Evolutionary conservation across 2,329 filamentous ascomycete species (phyloP).

Genomic region (Dothistroma septosporum): DNA sequence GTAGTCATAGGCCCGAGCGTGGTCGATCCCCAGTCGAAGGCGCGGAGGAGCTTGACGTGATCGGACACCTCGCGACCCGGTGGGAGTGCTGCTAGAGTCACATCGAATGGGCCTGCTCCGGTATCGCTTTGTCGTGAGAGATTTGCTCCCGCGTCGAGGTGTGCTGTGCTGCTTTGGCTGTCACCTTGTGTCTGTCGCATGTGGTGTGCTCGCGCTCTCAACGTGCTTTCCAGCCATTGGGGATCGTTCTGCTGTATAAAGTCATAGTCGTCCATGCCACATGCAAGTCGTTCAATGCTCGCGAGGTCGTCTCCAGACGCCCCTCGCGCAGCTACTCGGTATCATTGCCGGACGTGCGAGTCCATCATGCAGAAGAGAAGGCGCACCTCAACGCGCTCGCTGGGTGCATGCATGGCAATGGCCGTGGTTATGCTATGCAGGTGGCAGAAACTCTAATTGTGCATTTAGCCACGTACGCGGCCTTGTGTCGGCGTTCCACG

Average conservation of each 20-base stretch:
- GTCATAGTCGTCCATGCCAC: neutral
- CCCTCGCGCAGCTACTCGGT: neutral
- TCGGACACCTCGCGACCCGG: slow-evolving; percentile 7
- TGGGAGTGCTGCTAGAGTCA: slow-evolving; percentile 9
- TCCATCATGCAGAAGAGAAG: neutral
- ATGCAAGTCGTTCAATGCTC: neutral
- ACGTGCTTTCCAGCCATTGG: neutral
- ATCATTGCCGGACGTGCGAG: neutral
- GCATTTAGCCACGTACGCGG: too few relatives aligned
- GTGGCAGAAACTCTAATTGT: too few relatives aligned
- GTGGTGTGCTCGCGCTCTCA: neutral
- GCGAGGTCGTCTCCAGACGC: neutral
- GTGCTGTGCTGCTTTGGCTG: neutral
- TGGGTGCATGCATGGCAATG: neutral
- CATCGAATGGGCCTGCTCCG: slow-evolving; percentile 13
- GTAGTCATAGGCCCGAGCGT: slow-evolving; percentile 15
- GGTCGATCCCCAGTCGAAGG: slow-evolving; percentile 19
- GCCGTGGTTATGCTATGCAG: neutral
- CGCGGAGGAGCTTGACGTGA: slow-evolving; percentile 16
- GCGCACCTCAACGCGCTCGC: neutral
- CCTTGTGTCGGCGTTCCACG: too few relatives aligned
- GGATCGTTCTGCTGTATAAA: slow-evolving; percentile 4
- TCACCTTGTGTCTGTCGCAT: neutral
- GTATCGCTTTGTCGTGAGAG: neutral
- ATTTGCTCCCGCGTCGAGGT: neutral